These are phyloP conservation scores for Cryptosporidium baileyi DNA, from an alignment of 169 alveolate genomes.

Conservation along the genomic window DNA sequence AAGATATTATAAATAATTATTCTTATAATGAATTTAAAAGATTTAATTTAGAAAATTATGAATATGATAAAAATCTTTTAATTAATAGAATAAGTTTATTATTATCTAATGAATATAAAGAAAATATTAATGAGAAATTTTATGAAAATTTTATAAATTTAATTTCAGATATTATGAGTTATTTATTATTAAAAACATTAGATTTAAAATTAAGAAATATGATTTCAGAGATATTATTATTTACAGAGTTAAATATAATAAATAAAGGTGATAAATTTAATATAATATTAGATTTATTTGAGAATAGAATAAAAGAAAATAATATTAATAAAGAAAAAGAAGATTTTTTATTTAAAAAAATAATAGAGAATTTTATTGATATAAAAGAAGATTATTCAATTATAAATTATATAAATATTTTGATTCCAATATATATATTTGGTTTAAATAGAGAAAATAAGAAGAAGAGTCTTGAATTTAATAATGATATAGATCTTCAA, in stretches of 20 bases:
- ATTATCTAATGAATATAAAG: neutral
- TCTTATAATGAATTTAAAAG: neutral
- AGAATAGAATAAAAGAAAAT: neutral
- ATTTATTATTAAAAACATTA: constrained; percentile 6
- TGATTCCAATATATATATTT: constrained; percentile 4
- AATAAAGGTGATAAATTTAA: neutral
- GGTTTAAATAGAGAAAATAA: neutral
- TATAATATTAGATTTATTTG: neutral
- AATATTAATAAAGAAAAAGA: neutral
- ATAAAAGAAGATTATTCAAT: neutral
- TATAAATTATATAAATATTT: neutral
- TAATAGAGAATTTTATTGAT: too few species aligned
- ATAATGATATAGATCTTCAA: constrained; percentile 1
- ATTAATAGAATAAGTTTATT: constrained; percentile 1
- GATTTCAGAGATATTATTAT: constrained; percentile 31
- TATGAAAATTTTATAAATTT: neutral
- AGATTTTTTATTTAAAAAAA: too few species aligned
- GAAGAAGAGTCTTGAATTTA: neutral
- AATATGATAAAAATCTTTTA: neutral
- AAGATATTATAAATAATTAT: too few species aligned
- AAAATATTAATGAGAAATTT: neutral
- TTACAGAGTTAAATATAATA: constrained; percentile 6
- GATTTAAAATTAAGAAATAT: neutral
- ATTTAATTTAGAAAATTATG: neutral
- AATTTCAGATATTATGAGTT: constrained; percentile 29